Conservation (phyloP, 306 rosid genomes). For the Cucumis cinereus region DNA sequence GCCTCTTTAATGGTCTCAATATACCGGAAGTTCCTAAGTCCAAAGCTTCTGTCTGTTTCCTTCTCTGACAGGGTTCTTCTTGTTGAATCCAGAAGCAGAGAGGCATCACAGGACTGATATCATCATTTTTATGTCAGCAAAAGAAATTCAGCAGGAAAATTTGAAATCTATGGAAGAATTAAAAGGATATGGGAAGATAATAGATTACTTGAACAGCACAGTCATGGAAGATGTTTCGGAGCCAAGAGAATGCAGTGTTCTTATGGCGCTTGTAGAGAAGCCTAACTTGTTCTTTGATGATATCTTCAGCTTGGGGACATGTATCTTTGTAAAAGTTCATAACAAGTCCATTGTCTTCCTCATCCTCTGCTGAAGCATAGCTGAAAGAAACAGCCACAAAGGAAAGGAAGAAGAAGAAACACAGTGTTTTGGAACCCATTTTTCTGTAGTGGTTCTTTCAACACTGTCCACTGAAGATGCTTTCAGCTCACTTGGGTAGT, state of each 20-base stretch:
- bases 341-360: slow-evolving; percentile 37
- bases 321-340: slow-evolving; percentile 80
- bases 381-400: slow-evolving; percentile 25
- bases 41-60: slow-evolving; percentile 93
- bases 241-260: slow-evolving; percentile 99
- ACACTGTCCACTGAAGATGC: slow-evolving; percentile 2
- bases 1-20: slow-evolving; percentile 90
- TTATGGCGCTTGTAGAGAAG: slow-evolving; percentile 98
- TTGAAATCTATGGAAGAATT: background rate
- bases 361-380: slow-evolving; percentile 29
- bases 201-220: slow-evolving; percentile 75
- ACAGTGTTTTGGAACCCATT: slow-evolving; percentile 37
- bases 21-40: slow-evolving; percentile 92
- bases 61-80: slow-evolving; percentile 82
- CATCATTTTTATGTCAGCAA: background rate
- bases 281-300: slow-evolving; percentile 77
- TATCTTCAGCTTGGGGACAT: slow-evolving; percentile 97
- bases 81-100: slow-evolving; percentile 81
- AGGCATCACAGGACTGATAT: slow-evolving; percentile 84
- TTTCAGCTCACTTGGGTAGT: background rate
- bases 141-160: background rate
- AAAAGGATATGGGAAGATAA: background rate
- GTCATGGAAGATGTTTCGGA: slow-evolving; percentile 92
- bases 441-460: slow-evolving; percentile 4
- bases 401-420: slow-evolving; percentile 28